These are phyloP conservation scores for Peronospora farinosa DNA, from an alignment of 352 stramenopile genomes.

Conservation along the genomic window DNA sequence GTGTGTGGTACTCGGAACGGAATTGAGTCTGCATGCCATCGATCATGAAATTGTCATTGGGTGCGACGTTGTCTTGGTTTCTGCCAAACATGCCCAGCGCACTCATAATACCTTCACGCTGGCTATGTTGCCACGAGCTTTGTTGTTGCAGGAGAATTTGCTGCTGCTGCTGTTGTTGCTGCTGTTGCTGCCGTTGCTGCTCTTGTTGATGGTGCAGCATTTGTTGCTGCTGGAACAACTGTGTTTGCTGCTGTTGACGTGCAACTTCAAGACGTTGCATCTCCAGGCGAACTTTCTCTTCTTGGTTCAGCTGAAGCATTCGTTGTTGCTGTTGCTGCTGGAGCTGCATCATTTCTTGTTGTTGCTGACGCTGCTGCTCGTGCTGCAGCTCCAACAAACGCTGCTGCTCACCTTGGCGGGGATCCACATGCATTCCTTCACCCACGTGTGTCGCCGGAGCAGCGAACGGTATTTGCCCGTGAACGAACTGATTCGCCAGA, in stretches of 20 bases:
- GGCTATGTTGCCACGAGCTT: slow-evolving; percentile 66
- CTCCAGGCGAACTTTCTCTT: slow-evolving; percentile 78
- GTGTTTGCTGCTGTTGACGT: slow-evolving; percentile 64
- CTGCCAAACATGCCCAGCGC: slow-evolving; percentile 63
- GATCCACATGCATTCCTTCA: slow-evolving; percentile 16
- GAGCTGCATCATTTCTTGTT: slow-evolving; percentile 53
- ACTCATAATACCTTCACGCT: slow-evolving; percentile 76
- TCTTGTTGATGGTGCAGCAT: slow-evolving; percentile 66
- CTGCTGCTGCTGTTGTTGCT: slow-evolving; percentile 55
- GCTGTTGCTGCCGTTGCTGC: slow-evolving; percentile 52
- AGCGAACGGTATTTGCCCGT: slow-evolving; percentile 66
- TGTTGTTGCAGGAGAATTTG: slow-evolving; percentile 71
- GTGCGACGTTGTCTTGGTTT: slow-evolving; percentile 23
- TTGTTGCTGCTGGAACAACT: slow-evolving; percentile 56
- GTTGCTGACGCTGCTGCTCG: slow-evolving; percentile 43
- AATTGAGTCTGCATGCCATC: slow-evolving; percentile 43
- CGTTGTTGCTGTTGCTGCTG: slow-evolving; percentile 67
- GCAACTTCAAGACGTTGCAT: slow-evolving; percentile 75
- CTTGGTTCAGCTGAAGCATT: slow-evolving; percentile 43
- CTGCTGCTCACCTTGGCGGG: slow-evolving; percentile 48
- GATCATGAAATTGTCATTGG: slow-evolving; percentile 29
- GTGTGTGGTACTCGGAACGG: slow-evolving; percentile 40
- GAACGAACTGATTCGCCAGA: slow-evolving; percentile 68
- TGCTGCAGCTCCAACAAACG: slow-evolving; percentile 54
- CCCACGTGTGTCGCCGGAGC: slow-evolving; percentile 23